Evolutionary conservation across 148 eudicot species (phyloP).

Genomic region (Vaccinium macrocarpon): DNA sequence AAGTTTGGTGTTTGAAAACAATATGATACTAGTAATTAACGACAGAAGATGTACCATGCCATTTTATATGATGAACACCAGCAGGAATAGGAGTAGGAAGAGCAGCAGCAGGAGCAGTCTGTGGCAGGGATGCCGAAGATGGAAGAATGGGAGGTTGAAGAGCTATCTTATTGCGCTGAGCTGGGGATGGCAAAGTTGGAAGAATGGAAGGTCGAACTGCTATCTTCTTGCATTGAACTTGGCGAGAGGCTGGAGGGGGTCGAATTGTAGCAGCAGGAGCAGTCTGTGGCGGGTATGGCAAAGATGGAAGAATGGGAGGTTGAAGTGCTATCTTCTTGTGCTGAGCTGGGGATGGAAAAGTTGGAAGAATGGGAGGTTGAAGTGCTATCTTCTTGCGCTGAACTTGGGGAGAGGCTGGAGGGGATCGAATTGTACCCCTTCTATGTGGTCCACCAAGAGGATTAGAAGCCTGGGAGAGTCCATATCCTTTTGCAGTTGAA

Average conservation of each 20-base stretch:
- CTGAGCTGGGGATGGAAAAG: slow-evolving; percentile 6
- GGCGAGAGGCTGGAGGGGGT: slow-evolving; percentile 19
- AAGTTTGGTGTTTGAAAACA: neutral
- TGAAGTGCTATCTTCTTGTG: slow-evolving; percentile 14
- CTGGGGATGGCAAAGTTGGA: neutral
- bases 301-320: slow-evolving; percentile 7
- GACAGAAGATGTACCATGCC: slow-evolving; percentile 31
- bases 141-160: slow-evolving; percentile 6
- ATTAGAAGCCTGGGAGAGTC: slow-evolving; percentile 10
- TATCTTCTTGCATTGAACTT: slow-evolving; percentile 20
- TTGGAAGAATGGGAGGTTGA: slow-evolving; percentile 8
- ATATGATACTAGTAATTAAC: neutral
- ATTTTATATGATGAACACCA: slow-evolving; percentile 23
- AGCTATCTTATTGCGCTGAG: slow-evolving; percentile 17
- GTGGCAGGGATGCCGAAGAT: neutral
- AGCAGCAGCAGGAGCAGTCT: slow-evolving; percentile 13
- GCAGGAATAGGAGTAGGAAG: slow-evolving; percentile 10
- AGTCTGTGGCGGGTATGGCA: neutral
- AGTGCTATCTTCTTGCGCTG: slow-evolving; percentile 18
- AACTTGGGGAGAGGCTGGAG: slow-evolving; percentile 22
- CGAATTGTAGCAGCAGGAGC: slow-evolving; percentile 8
- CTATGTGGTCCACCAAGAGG: slow-evolving; percentile 6
- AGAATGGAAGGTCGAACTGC: slow-evolving; percentile 1
- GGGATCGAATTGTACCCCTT: slow-evolving; percentile 11
- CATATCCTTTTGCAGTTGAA: slow-evolving; percentile 17